Evolutionary conservation across 2,329 filamentous ascomycete genomes (phyloP).

Genomic region (Verticillium dahliae): DNA sequence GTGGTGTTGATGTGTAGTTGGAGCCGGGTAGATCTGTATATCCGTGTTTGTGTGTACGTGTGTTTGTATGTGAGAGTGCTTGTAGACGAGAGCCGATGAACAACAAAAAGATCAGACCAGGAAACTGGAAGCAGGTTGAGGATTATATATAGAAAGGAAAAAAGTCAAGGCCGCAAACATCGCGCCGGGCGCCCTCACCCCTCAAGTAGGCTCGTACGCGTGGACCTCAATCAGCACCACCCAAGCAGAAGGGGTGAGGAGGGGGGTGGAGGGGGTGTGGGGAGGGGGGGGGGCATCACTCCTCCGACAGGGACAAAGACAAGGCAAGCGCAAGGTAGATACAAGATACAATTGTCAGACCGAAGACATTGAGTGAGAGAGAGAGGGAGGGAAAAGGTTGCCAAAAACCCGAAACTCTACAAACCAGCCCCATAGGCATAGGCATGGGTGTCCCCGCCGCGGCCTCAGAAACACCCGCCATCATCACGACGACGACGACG

Average conservation of each 20-base stretch:
- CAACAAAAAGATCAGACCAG: no score
- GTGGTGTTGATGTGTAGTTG: background rate
- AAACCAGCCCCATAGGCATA: background rate
- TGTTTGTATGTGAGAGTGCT: background rate
- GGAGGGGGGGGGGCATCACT: no score
- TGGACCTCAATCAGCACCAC: background rate
- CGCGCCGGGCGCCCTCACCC: background rate
- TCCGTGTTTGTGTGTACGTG: background rate
- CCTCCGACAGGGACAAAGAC: background rate
- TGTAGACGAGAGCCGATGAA: no score
- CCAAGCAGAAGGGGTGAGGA: background rate
- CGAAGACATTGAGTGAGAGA: constrained; percentile 65
- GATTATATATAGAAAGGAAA: background rate
- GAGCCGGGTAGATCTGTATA: background rate
- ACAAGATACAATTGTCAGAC: constrained; percentile 79
- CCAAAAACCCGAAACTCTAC: background rate
- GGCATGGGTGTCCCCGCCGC: background rate
- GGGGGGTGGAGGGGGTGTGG: background rate
- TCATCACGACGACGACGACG: background rate
- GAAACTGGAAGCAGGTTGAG: background rate
- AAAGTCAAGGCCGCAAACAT: background rate
- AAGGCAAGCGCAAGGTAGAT: background rate
- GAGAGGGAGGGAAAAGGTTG: background rate
- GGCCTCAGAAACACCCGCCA: background rate
- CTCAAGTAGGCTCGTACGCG: background rate